These are phyloP conservation scores for Epichloe brachyelytri DNA, from an alignment of 2,329 filamentous ascomycete genomes.

Conservation along the genomic window DNA sequence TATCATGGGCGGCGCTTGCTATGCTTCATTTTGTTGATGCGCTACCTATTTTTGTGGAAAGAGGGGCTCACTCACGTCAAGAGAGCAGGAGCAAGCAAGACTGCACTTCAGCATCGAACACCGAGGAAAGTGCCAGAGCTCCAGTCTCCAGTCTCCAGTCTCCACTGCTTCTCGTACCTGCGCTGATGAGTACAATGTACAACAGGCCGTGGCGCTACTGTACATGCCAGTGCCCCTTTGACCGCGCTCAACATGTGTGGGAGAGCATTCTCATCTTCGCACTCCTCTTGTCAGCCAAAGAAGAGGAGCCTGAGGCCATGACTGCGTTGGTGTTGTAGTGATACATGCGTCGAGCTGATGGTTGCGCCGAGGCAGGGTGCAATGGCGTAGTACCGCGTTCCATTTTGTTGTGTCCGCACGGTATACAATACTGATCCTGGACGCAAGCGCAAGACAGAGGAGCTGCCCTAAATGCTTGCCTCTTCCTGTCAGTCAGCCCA, in stretches of 20 bases:
- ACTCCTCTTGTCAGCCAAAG: background rate
- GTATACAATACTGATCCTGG: constrained; percentile 18
- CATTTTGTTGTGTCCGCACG: constrained; percentile 15
- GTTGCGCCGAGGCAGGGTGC: constrained; percentile 24
- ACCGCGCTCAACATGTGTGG: background rate
- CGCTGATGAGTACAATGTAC: background rate
- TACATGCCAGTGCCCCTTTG: background rate
- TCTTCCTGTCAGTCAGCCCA: background rate
- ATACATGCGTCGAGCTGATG: constrained; percentile 20
- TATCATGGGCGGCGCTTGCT: background rate
- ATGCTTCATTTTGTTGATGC: background rate
- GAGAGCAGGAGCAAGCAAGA: background rate
- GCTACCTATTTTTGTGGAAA: background rate
- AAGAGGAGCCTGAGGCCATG: too few species aligned
- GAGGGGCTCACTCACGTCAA: background rate
- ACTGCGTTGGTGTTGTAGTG: constrained; percentile 14
- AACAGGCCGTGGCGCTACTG: background rate
- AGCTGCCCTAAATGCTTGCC: background rate
- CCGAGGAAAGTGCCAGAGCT: background rate
- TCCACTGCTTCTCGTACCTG: background rate
- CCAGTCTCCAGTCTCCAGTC: too few species aligned
- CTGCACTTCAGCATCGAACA: background rate
- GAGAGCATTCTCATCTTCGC: background rate
- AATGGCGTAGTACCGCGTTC: constrained; percentile 18
- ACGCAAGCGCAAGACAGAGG: background rate